Conservation (phyloP, 495 filamentous ascomycete species). For the Hypoxylon fragiforme region DNA sequence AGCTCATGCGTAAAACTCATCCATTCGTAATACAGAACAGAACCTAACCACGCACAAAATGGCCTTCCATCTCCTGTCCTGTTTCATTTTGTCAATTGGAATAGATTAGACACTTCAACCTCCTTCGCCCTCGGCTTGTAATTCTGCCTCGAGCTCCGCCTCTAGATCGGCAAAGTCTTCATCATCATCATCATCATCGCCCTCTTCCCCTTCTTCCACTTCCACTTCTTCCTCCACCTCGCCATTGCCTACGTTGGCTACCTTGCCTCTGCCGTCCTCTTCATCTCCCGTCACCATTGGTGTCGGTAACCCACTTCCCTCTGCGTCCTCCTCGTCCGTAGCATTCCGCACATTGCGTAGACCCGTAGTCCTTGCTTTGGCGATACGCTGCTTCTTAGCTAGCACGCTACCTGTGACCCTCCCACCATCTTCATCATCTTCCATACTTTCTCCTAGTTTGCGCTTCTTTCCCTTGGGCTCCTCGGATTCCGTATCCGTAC, state of each 20-base stretch:
- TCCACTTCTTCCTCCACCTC: conserved; percentile 35
- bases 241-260: conserved; percentile 31
- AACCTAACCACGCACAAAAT: not conserved
- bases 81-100: not conserved
- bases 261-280: conserved; percentile 38
- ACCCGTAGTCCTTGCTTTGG: conserved; percentile 53
- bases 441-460: conserved; percentile 39
- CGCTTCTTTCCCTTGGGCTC: conserved; percentile 34
- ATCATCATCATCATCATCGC: conserved; percentile 40
- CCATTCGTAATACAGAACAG: conserved; percentile 24
- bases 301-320: conserved; percentile 52
- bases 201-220: conserved; percentile 27
- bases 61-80: not conserved
- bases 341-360: conserved; percentile 48
- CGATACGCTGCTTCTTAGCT: conserved; percentile 52
- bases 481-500: conserved; percentile 33
- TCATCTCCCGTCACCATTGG: conserved; percentile 56
- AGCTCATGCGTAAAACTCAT: conserved; percentile 22
- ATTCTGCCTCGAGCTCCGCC: conserved; percentile 67
- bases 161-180: conserved; percentile 67
- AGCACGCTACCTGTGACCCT: conserved; percentile 31
- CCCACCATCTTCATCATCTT: conserved; percentile 41
- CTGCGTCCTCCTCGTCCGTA: conserved; percentile 43
- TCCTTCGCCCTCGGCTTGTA: conserved; percentile 55
- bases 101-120: conserved; percentile 16